phyloP scores from a whole-genome alignment of 192 early-diverging fungal genomes.

The Borealophlyctis nickersoniae region DNA sequence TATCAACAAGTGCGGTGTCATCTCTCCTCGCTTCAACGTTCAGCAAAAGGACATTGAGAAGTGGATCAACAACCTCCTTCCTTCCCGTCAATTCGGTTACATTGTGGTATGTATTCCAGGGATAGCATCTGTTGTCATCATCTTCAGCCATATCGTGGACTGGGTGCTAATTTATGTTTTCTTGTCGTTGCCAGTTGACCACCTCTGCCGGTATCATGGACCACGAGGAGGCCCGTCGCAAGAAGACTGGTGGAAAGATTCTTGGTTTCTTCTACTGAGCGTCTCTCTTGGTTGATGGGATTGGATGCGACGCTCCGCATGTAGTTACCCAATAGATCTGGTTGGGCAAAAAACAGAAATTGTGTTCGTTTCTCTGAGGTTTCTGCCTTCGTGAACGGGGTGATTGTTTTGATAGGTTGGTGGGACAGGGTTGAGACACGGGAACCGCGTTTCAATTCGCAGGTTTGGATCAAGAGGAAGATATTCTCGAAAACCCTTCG shows the following conservation, averaged over 20 bases:
- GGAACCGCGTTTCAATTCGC: no score
- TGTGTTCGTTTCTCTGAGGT: no score
- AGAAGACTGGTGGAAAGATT: conserved; percentile 97
- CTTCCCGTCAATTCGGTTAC: conserved; percentile 98
- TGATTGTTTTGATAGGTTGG: no score
- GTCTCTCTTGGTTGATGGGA: no score
- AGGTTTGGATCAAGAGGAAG: no score
- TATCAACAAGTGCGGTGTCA: conserved; percentile 99
- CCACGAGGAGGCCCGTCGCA: conserved; percentile 96
- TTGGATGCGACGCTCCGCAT: no score
- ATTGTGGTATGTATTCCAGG: conserved; percentile 60
- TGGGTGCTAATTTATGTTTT: not conserved
- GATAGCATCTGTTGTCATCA: no score
- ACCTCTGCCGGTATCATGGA: conserved; percentile 98
- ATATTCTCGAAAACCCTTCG: no score
- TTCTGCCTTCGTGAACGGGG: no score
- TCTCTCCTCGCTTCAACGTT: conserved; percentile 98
- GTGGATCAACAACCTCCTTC: conserved; percentile 95
- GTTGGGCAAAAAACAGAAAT: no score
- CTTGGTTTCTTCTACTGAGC: conserved; percentile 86
- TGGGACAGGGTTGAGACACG: no score
- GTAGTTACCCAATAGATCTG: no score
- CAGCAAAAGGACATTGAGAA: conserved; percentile 92
- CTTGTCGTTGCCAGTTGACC: conserved; percentile 55
- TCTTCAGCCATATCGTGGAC: not conserved